Evolutionary conservation across 306 rosid genomes (phyloP).

Genomic region (Clitoria ternatea): DNA sequence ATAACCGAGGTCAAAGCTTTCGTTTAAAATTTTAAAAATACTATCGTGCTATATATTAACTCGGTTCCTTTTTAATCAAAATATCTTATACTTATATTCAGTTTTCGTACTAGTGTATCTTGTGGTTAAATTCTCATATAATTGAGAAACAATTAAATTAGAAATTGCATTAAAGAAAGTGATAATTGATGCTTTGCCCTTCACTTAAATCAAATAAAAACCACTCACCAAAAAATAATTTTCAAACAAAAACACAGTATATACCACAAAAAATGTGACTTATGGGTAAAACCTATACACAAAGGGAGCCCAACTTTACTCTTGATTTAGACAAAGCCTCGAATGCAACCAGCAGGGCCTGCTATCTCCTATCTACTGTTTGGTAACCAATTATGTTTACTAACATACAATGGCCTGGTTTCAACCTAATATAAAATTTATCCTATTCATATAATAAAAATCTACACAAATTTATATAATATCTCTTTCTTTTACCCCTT

Average conservation of each 20-base stretch:
- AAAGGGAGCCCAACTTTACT: neutral
- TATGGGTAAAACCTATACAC: neutral
- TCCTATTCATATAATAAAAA: neutral
- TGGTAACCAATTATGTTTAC: neutral
- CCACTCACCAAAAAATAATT: too few species aligned
- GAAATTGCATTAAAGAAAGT: neutral
- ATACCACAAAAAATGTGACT: too few species aligned
- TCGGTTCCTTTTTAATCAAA: too few species aligned
- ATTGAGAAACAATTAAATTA: neutral
- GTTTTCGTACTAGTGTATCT: too few species aligned
- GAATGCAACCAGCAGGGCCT: slow-evolving; percentile 4
- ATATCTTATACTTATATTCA: too few species aligned
- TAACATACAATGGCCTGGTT: neutral
- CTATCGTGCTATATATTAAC: too few species aligned
- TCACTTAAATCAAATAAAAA: neutral
- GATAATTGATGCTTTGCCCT: neutral
- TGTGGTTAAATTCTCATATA: neutral
- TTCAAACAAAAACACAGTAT: too few species aligned
- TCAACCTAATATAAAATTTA: neutral
- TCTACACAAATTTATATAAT: too few species aligned
- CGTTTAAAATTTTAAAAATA: too few species aligned
- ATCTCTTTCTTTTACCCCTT: too few species aligned
- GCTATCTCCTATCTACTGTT: neutral
- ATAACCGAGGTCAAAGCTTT: too few species aligned
- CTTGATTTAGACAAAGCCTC: neutral